Base-by-base conservation (phyloP, 768 basidiomycete species). In the Gloeopeniophorella convolvens region DNA sequence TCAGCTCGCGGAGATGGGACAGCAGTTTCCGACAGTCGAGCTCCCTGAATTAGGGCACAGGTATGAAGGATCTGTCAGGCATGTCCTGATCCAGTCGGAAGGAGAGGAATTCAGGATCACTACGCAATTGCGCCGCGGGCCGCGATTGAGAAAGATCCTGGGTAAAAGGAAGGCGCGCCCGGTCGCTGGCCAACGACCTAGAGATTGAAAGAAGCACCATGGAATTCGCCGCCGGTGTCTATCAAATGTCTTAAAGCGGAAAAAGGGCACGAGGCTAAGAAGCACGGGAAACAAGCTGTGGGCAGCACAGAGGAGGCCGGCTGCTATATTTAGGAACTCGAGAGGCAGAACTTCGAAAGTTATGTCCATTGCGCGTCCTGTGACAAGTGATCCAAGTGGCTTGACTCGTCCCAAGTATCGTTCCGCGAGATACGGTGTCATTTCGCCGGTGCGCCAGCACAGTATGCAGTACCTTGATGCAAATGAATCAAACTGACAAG, bases 31-130 rank as follows among this genome's bases (percentile, higher is more conserved):
- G 16, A 37, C 24, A 26, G 20, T 12, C 33, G 21, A 26, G 33
- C 27, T 13, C 26, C 15, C 39, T 32, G 16, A 24, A 52, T 52
- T 48, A 46, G 51, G 51, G 40, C 46, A 52, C 34, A 7, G n/a
- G 26, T 18, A 36, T 42, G 9, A 21, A 46, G n/a, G n/a, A n/a
- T n/a, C 26, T 35, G n/a, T 21, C 20, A 37, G 7, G 20, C 12
- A 7, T 31, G 32, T 30, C 39, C n/a, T 34, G 32, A 35, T 35
- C 30, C n/a, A 18, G 32, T 35, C 4, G 20, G 39, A 46, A 28
- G 15, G 39, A 33, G 35, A 21, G 20, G 31, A 5, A 12, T 36
- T 34, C 18, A 28, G 21, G 7, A 20, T 20, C 12, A 35, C 12
- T 13, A 39, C 21, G 24, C 18, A 33, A 26, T 30, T 15, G 31